Percentiles rank a stretch among this genome's conserved stretches.
Conservation (phyloP, 805 yeast genomes). For the Sungouiozyma ichnusensis region DNA sequence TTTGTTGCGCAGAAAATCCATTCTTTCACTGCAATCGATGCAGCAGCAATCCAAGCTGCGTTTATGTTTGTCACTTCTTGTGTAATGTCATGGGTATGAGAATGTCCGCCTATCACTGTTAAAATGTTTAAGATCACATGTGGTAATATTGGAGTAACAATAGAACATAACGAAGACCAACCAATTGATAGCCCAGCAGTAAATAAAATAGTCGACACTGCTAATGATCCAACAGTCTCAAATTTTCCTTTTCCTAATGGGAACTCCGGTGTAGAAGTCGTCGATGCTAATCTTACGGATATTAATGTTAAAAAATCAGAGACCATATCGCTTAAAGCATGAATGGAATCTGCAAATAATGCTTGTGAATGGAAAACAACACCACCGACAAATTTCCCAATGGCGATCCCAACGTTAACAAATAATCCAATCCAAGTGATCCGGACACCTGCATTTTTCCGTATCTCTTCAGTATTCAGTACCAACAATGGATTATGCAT, state of each 20-base stretch:
- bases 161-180: conserved; percentile 63
- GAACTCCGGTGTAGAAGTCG: conserved; percentile 46
- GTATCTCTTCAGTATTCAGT: conserved; percentile 35
- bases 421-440: conserved; percentile 84
- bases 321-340: conserved; percentile 80
- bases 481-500: conserved; percentile 24
- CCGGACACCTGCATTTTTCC: conserved; percentile 71
- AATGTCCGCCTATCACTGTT: conserved; percentile 4
- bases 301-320: conserved; percentile 83
- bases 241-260: conserved; percentile 91
- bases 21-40: conserved; percentile 75
- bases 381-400: conserved; percentile 79
- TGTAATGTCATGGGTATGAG: conserved; percentile 30
- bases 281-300: conserved; percentile 69
- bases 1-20: conserved; percentile 76
- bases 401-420: conserved; percentile 75
- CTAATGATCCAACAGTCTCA: conserved; percentile 82
- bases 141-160: conserved; percentile 59
- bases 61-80: conserved; percentile 52
- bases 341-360: conserved; percentile 86
- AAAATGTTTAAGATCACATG: conserved; percentile 44
- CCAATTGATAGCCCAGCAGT: conserved; percentile 87
- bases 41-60: conserved; percentile 93
- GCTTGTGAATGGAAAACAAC: conserved; percentile 89
- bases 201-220: conserved; percentile 72